Percentiles rank a stretch among this genome's conserved stretches.
phyloP scores from a whole-genome alignment of 257 asterid genomes.

The Salvia hispanica region DNA sequence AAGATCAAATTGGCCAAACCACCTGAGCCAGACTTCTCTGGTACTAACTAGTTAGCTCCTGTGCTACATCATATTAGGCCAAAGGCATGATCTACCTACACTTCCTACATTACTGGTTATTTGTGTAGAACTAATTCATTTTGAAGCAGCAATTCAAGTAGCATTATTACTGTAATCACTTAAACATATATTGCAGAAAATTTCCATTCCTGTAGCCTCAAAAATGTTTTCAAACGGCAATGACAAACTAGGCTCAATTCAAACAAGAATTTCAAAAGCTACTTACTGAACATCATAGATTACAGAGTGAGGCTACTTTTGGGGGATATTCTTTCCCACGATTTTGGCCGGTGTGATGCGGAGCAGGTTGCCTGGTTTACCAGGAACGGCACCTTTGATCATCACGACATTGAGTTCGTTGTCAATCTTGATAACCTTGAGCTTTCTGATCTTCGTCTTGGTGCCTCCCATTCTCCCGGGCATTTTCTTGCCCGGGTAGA shows the following conservation, averaged over 20 bases:
- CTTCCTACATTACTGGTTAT: not conserved
- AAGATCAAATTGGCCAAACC: constrained; percentile 52
- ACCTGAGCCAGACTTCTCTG: constrained; percentile 59
- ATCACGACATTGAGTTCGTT: constrained; percentile 71
- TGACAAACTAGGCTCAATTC: constrained; percentile 11
- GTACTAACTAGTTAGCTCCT: constrained; percentile 29
- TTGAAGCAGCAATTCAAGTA: not conserved
- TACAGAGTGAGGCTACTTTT: constrained; percentile 40
- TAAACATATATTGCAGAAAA: not conserved
- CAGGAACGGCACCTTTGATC: constrained; percentile 95
- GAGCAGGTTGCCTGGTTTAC: constrained; percentile 95
- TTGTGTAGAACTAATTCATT: not conserved
- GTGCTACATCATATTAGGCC: not conserved
- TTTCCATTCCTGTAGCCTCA: constrained; percentile 3
- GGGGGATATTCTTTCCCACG: constrained; percentile 83
- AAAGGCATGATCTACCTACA: constrained; percentile 3
- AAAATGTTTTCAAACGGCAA: not conserved
- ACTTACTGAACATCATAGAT: not conserved
- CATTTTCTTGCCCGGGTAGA: constrained; percentile 92
- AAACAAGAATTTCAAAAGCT: constrained; percentile 3
- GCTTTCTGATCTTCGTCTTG: constrained; percentile 79
- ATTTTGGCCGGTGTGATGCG: constrained; percentile 96
- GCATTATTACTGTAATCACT: not conserved
- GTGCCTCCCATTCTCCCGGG: constrained; percentile 98
- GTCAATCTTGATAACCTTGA: constrained; percentile 82